Evolutionary conservation across 78 protist species (phyloP).

Genomic region (Ministeria vibrans): DNA sequence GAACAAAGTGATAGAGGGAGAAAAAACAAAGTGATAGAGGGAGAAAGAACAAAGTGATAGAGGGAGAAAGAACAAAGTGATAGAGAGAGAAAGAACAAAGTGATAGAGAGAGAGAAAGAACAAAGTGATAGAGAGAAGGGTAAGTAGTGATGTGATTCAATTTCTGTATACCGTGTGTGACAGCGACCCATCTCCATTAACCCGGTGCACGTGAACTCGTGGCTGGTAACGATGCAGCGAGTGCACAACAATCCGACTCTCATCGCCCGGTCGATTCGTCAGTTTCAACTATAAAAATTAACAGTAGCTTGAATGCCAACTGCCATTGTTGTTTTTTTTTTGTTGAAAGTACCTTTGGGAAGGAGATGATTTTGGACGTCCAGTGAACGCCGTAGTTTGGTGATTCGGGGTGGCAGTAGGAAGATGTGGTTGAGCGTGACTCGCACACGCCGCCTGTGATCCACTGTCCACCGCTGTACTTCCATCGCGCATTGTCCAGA

Average conservation of each 20-base stretch:
- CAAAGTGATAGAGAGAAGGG: no score
- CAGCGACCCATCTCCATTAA: background rate
- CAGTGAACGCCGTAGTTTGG: background rate
- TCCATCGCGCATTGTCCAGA: background rate
- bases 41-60: no score
- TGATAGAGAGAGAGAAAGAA: no score
- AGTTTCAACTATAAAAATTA: no score
- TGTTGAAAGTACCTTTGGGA: background rate
- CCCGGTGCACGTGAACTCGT: background rate
- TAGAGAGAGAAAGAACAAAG: no score
- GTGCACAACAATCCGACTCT: background rate
- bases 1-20: no score
- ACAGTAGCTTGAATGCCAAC: no score
- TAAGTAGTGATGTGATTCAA: no score
- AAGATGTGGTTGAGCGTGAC: background rate
- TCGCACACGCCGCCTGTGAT: background rate
- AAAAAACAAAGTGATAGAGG: no score
- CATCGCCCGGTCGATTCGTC: background rate
- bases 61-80: no score
- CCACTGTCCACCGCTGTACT: background rate
- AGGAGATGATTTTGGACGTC: background rate
- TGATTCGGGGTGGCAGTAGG: slow-evolving; percentile 4
- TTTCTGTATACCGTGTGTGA: background rate
- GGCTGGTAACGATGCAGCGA: slow-evolving; percentile 8
- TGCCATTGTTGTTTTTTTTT: no score